These are phyloP conservation scores for Leishmania gerbilli DNA, from an alignment of 208 protist genomes.

Conservation along the genomic window DNA sequence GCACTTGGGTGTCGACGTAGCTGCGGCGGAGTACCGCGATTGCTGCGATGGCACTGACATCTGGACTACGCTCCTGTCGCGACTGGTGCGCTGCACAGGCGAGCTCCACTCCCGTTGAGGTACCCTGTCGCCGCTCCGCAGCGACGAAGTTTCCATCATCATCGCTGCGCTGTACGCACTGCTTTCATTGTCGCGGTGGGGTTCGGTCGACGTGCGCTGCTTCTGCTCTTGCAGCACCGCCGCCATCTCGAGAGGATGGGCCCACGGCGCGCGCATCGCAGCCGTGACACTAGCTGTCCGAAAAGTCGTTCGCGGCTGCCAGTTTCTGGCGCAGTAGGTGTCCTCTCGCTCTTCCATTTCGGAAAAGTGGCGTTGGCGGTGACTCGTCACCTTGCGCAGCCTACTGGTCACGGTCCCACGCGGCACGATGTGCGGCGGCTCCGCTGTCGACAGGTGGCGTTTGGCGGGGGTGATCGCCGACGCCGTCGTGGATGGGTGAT, in stretches of 20 bases:
- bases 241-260: not conserved
- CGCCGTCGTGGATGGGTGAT: not conserved
- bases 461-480: not conserved
- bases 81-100: not conserved
- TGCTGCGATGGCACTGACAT: not conserved
- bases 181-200: not conserved
- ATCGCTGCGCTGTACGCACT: not conserved
- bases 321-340: not conserved
- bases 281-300: slow-evolving; percentile 1
- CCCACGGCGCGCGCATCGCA: not conserved
- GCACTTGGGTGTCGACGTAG: not conserved
- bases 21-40: not conserved
- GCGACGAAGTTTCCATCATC: not conserved
- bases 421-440: slow-evolving; percentile 10
- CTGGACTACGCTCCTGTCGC: not conserved
- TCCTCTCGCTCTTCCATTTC: slow-evolving; percentile 9
- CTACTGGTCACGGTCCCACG: slow-evolving; percentile 19
- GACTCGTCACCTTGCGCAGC: slow-evolving; percentile 16
- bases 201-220: not conserved
- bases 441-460: slow-evolving; percentile 7
- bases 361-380: slow-evolving; percentile 10
- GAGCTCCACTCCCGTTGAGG: not conserved
- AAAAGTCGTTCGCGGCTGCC: slow-evolving; percentile 7
- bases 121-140: not conserved
- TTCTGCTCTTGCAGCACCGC: not conserved